A percentile compares a stretch with the other conserved stretches of the same genome.
Conservation (phyloP, 108 stramenopile species). For the Hondaea fermentalgiana region DNA sequence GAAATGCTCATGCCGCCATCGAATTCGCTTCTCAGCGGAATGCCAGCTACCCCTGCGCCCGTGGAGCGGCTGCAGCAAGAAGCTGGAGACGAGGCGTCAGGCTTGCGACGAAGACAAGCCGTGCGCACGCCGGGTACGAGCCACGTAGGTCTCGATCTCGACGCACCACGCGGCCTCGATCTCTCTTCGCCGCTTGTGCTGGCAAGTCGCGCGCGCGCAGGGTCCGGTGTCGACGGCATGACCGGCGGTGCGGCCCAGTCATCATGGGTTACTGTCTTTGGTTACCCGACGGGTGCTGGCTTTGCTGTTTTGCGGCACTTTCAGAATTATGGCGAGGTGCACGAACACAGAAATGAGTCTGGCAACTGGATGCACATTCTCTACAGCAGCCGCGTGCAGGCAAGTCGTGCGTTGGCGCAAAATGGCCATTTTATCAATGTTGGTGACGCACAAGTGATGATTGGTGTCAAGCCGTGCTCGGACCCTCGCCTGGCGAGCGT, state of each 20-base stretch:
- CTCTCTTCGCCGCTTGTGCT: background rate
- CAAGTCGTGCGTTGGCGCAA: background rate
- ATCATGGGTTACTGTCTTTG: background rate
- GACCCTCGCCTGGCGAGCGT: background rate
- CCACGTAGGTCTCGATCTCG: background rate
- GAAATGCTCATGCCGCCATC: constrained; percentile 8
- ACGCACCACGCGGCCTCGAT: background rate
- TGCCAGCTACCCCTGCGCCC: background rate
- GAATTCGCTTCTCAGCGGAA: background rate
- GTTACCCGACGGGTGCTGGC: background rate
- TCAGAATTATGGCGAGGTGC: background rate
- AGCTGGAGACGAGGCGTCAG: background rate
- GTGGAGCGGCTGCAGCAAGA: too few species aligned
- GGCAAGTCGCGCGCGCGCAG: background rate
- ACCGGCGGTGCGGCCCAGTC: background rate
- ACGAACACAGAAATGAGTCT: background rate
- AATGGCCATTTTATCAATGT: background rate
- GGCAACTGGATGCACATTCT: constrained; percentile 19
- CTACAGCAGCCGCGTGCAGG: background rate
- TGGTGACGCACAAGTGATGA: background rate
- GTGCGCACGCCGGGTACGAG: background rate
- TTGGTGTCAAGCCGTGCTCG: constrained; percentile 4
- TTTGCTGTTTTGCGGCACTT: background rate
- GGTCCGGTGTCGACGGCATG: background rate
- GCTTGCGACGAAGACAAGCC: background rate